Conservation (phyloP, 139 green algal species). For the Closterium sp. region DNA sequence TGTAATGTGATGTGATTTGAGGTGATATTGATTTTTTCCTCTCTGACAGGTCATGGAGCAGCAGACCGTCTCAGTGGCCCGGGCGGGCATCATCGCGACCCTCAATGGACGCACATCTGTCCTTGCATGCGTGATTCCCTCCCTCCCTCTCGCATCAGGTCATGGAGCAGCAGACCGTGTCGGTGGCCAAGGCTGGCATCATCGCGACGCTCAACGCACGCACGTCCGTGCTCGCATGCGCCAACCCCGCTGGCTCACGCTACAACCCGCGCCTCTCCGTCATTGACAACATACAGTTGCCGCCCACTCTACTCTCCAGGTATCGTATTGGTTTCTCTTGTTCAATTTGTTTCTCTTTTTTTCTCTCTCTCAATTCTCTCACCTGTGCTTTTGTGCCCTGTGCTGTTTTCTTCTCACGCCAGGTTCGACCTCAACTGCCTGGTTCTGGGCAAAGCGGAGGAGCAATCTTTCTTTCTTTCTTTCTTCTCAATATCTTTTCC, state of each 20-base stretch:
- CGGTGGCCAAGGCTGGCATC: slow-evolving; percentile 96
- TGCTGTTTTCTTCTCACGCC: background rate
- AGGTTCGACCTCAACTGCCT: background rate
- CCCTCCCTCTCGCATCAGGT: slow-evolving; percentile 83
- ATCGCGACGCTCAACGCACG: slow-evolving; percentile 95
- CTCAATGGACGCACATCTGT: slow-evolving; percentile 92
- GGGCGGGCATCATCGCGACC: slow-evolving; percentile 95
- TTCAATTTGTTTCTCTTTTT: background rate
- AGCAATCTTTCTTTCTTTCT: too few species aligned
- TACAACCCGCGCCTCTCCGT: slow-evolving; percentile 87
- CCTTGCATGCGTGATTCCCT: slow-evolving; percentile 74
- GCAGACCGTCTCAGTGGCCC: slow-evolving; percentile 96
- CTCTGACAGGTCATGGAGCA: slow-evolving; percentile 92
- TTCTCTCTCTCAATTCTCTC: too few species aligned
- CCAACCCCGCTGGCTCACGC: slow-evolving; percentile 73
- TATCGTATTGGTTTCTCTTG: background rate
- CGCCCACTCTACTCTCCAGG: slow-evolving; percentile 89
- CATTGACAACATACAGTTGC: slow-evolving; percentile 96
- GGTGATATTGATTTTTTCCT: too few species aligned
- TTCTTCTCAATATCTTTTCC: too few species aligned
- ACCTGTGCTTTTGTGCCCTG: background rate
- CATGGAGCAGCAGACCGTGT: slow-evolving; percentile 99
- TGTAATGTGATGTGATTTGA: too few species aligned
- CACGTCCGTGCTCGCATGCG: slow-evolving; percentile 77
- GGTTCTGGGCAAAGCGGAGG: too few species aligned